Conservation (phyloP, 2,329 filamentous ascomycete genomes). For the Anthostomella pinea region DNA sequence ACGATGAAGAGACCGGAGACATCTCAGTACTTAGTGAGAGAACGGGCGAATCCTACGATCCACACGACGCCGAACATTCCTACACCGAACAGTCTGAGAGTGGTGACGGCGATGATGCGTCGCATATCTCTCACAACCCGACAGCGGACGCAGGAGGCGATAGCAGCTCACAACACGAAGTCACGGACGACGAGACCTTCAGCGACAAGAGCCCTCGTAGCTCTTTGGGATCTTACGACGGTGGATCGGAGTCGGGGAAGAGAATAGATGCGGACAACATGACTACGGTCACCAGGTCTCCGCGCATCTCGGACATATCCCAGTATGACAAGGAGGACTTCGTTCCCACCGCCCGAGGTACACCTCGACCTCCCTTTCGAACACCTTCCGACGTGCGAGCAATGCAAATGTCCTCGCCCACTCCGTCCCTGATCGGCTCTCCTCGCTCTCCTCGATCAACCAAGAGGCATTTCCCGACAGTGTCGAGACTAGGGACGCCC, state of each 20-base stretch:
- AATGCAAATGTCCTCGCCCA: slow-evolving; percentile 69
- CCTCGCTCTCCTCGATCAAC: slow-evolving; percentile 54
- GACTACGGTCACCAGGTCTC: slow-evolving; percentile 36
- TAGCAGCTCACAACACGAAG: slow-evolving; percentile 49
- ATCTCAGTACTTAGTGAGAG: slow-evolving; percentile 32
- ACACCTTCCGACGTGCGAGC: slow-evolving; percentile 68
- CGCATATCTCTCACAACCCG: slow-evolving; percentile 13
- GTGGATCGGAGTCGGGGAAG: slow-evolving; percentile 31
- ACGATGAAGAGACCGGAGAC: slow-evolving; percentile 21
- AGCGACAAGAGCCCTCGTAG: slow-evolving; percentile 56
- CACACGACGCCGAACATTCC: slow-evolving; percentile 26
- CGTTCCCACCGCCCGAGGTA: slow-evolving; percentile 54
- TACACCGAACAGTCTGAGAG: slow-evolving; percentile 26
- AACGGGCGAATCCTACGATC: slow-evolving; percentile 29
- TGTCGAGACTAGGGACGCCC: slow-evolving; percentile 58
- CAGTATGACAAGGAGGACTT: slow-evolving; percentile 47
- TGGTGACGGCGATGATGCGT: slow-evolving; percentile 10
- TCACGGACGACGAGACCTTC: slow-evolving; percentile 55
- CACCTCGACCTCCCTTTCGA: slow-evolving; percentile 62
- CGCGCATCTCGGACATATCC: slow-evolving; percentile 51
- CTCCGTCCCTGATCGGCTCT: slow-evolving; percentile 52
- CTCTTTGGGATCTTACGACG: slow-evolving; percentile 51
- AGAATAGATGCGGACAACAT: slow-evolving; percentile 27
- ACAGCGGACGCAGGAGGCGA: slow-evolving; percentile 36
- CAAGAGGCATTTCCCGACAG: slow-evolving; percentile 48